These are phyloP conservation scores for Blastomyces parvus DNA, from an alignment of 2,329 filamentous ascomycete genomes.

Conservation along the genomic window DNA sequence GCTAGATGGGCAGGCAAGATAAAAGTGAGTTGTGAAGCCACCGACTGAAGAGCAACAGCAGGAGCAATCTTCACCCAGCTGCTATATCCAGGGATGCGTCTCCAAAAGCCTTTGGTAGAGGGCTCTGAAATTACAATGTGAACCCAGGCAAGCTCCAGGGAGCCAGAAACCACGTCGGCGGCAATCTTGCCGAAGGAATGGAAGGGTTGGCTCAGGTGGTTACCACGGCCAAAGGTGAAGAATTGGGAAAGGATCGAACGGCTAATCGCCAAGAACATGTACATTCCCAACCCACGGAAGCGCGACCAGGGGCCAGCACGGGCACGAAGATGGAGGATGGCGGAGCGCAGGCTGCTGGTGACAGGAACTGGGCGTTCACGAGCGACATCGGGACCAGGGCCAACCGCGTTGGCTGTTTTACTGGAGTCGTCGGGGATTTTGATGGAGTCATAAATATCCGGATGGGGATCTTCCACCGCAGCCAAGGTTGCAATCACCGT, in stretches of 20 bases:
- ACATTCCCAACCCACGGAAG: conserved; percentile 57
- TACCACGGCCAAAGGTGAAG: conserved; percentile 30
- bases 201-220: conserved; percentile 34
- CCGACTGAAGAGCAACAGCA: conserved; percentile 52
- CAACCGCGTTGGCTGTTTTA: conserved; percentile 20
- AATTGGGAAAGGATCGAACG: conserved; percentile 37
- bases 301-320: conserved; percentile 55
- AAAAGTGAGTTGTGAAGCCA: conserved; percentile 43
- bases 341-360: conserved; percentile 50
- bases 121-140: conserved; percentile 72
- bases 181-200: conserved; percentile 46
- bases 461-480: conserved; percentile 53
- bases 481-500: conserved; percentile 52
- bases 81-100: conserved; percentile 58
- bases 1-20: conserved; percentile 38
- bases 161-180: conserved; percentile 53
- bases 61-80: conserved; percentile 63
- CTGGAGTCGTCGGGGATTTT: conserved; percentile 24
- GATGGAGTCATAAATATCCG: conserved; percentile 45
- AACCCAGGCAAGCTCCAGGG: conserved; percentile 68
- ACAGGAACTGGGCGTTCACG: conserved; percentile 48
- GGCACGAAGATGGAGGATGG: conserved; percentile 52
- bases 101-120: conserved; percentile 54
- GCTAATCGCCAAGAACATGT: conserved; percentile 40
- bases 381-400: conserved; percentile 28